Evolutionary conservation across 805 yeast species (phyloP), one percentile per base, ranked within the genome.

Genomic region (Metschnikowia borealis): DNA sequence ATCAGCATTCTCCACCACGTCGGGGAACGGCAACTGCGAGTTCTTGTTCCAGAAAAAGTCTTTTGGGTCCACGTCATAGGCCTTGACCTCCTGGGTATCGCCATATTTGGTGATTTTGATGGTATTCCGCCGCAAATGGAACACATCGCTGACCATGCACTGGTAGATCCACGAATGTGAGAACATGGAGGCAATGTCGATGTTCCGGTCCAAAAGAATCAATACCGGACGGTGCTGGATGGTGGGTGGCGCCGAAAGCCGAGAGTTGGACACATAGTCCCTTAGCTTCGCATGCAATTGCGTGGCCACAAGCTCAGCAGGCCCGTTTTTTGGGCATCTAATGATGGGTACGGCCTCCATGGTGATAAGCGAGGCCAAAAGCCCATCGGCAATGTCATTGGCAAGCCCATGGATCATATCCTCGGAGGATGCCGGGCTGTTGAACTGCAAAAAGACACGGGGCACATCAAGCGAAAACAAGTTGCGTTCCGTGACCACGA

Each of bases 81-180:
- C 78, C 57, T 84, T 84, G 33, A 65, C 64, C 29, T 70, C 72
- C 2, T 56, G 41, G 15, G 56, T 59, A 17, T 64, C 66, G 23
- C 54, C 42, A 54, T 58, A 62, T 26, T 72, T 70, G 38, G 74
- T 73, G 33, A 90, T 74, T 18, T 83, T 80, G 53, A 92, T 86
- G 21, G 97, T 85, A 65, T 92, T 91, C 63, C 96, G 80, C 56
- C 84, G 80, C 60, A 94, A 75, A 47, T 81, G 79, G 65, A 94
- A 89, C 5, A 90, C 94, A 65, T 94, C 99, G 62, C 91, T 87
- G 17, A 94, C 94, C 81, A 94, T 84, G 62, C 97, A 90, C 71
- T 92, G 96, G 66, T 94, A 94, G 45, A 95, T 91, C 97, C 98
- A 92, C 11, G 97, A 89, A 69, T 94, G 99, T 1, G 92, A 81